Base-by-base conservation (phyloP, 129 eudicot genomes). In the Tagetes patula region DNA sequence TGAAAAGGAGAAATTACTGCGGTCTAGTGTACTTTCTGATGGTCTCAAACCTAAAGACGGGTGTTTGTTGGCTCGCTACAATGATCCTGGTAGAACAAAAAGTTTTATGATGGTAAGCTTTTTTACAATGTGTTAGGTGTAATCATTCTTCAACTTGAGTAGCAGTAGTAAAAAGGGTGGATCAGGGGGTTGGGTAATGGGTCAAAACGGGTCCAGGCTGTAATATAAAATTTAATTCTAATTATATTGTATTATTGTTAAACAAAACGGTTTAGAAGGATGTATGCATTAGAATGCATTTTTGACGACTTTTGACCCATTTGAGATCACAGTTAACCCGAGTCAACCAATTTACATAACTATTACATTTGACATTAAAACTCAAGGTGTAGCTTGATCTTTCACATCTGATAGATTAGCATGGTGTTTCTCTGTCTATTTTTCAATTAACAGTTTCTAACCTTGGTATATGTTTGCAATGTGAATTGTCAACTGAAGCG, bases 31-130 rank as follows among this genome's bases (percentile, higher is more conserved):
- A 67, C 27, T 81, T 8, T 76, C 69, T 39, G 94, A 88, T 61
- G 97, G 89, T 68, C 94, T 90, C 11, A 90, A 82, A 59, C 96
- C 99, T 2, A 78, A 83, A 82, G 66, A 65, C 1, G 99, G 94
- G 54, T 94, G 85, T 77, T 72, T 89, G 81, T 75, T 94, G 45
- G 99, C 97, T 54, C 88, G 99, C 53, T 94, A 94, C 83, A 94
- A 94, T 58, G 96, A 94, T 80, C 99, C 99, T 61, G 99, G 99
- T 41, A 83, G 97, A 72, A 94, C 99, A 4, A 83, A 86, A 85
- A 87, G 82, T 81, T 94, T 90, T 67, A 85, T 82, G 82, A 81
- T 88, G 99, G 99, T 90, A 86, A 65, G 75, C 3, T 8, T 10
- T 39, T 32, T 9, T 69, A 30, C n/a, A 1, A 45, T 37, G 32